phyloP scores from a whole-genome alignment of 306 rosid genomes.

The Prinsepia uniflora region DNA sequence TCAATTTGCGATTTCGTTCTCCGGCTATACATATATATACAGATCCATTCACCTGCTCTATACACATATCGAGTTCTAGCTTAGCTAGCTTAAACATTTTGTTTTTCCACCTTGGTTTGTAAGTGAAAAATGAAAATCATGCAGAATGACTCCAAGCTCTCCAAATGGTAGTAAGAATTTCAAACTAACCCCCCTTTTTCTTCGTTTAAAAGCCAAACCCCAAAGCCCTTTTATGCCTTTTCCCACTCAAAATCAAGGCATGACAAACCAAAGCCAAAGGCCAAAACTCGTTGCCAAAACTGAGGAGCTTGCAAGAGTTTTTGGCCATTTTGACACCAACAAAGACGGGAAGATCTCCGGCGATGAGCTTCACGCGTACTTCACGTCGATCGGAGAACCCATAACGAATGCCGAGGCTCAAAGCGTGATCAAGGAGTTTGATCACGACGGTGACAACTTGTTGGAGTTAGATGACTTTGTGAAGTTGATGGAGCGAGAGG shows the following conservation, averaged over 20 bases:
- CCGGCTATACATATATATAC: neutral
- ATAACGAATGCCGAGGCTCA: conserved; percentile 30
- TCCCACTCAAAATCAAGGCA: neutral
- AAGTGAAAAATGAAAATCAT: neutral
- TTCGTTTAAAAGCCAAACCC: conserved; percentile 16
- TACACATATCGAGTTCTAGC: neutral
- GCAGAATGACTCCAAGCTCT: conserved; percentile 13
- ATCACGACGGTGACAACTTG: conserved; percentile 38
- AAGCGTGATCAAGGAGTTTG: conserved; percentile 39
- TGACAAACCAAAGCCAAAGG: neutral
- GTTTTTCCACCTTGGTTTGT: neutral
- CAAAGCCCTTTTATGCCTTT: neutral
- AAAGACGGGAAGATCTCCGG: conserved; percentile 53
- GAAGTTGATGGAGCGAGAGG: conserved; percentile 24
- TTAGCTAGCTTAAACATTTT: neutral
- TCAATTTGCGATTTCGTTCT: neutral
- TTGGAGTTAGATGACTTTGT: conserved; percentile 44
- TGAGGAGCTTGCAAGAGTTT: conserved; percentile 31
- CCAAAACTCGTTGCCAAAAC: neutral
- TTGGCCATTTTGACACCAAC: conserved; percentile 44
- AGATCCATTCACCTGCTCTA: neutral
- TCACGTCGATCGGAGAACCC: conserved; percentile 39
- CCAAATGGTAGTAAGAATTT: conserved; percentile 26
- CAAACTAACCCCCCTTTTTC: conserved; percentile 27
- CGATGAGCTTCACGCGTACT: conserved; percentile 43